These are phyloP conservation scores for Tetracladium setigerum DNA, from an alignment of 495 filamentous ascomycete species.

Conservation along the genomic window DNA sequence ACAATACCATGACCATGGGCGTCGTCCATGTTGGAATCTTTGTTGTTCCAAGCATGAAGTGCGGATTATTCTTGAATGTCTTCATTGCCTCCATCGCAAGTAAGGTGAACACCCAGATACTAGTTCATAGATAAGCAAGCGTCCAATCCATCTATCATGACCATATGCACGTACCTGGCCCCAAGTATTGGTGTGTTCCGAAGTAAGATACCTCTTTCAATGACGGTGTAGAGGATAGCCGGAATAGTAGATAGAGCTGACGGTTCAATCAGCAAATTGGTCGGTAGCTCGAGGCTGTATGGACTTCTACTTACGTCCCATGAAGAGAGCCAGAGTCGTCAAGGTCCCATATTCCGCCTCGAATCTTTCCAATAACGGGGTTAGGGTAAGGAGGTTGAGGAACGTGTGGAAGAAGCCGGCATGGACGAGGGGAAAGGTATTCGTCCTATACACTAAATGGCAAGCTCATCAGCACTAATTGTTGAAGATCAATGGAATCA, in stretches of 20 bases:
- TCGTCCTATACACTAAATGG: constrained; percentile 75
- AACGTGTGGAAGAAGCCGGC: constrained; percentile 67
- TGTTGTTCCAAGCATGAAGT: constrained; percentile 63
- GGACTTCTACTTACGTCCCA: constrained; percentile 64
- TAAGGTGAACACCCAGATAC: constrained; percentile 87
- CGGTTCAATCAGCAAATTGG: constrained; percentile 16
- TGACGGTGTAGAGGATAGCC: constrained; percentile 58
- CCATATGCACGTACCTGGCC: constrained; percentile 54
- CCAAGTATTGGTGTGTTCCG: constrained; percentile 67
- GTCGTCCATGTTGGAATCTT: constrained; percentile 89
- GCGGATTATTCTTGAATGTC: constrained; percentile 62
- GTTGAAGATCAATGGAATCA: background rate
- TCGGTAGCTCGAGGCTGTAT: background rate
- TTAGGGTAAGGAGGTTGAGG: constrained; percentile 71
- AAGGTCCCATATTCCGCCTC: constrained; percentile 93
- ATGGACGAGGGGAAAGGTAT: constrained; percentile 90
- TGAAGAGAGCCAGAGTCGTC: constrained; percentile 71
- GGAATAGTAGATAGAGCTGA: constrained; percentile 75
- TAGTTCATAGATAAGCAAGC: constrained; percentile 22
- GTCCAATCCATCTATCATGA: background rate
- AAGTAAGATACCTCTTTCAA: constrained; percentile 60
- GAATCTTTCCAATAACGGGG: constrained; percentile 83
- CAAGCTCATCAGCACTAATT: constrained; percentile 4
- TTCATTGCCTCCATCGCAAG: constrained; percentile 78
- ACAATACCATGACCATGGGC: constrained; percentile 64